Base-by-base conservation (phyloP, 805 yeast genomes). In the Torulaspora microellipsoides region DNA sequence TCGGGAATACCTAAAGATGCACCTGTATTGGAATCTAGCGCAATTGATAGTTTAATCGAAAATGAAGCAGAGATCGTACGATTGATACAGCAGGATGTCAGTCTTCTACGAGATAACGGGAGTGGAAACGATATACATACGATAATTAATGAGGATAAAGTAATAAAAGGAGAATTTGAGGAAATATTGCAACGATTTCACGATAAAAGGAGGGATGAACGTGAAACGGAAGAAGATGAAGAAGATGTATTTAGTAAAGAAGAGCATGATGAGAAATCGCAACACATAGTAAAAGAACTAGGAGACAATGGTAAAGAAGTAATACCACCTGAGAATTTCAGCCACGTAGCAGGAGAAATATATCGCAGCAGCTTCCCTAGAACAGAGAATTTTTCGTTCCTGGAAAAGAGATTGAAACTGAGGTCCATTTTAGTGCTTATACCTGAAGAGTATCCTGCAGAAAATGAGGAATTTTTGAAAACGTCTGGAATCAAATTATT, bases 311-410 rank as follows among this genome's bases (percentile, higher is more conserved):
- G 56, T 15, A 17, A 15, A 23, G 63, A 60, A 29, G 59, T 62
- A 15, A 49, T 62, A 13, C 77, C 95, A 11, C 99, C 99, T 2
- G 97, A 93, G 60, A 93, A 93, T 67, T 93, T 93, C 65, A 78
- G 95, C 6, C 80, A 84, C 37, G 96, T 93, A 2, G 79, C 83
- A 42, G 80, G 81, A 3, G 72, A 76, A 36, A 84, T 93, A 3
- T 93, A 88, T 64, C 72, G 99, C 43, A 80, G 91, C 32, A 85
- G 96, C 35, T 91, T 91, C 64, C 99, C 99, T 2, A 76, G 91
- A 39, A 74, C 81, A 2, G 93, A 83, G 58, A 89, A 89, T 63
- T 88, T 91, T 56, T 64, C 71, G 15, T 91, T 85, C 58, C 65
- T 93, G 34, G 64, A 72, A 50, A 73, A 70, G 37, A 50, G 64